Evolutionary conservation across 176 grass and related monocot species (phyloP).

Genomic region (Oryza nivara): DNA sequence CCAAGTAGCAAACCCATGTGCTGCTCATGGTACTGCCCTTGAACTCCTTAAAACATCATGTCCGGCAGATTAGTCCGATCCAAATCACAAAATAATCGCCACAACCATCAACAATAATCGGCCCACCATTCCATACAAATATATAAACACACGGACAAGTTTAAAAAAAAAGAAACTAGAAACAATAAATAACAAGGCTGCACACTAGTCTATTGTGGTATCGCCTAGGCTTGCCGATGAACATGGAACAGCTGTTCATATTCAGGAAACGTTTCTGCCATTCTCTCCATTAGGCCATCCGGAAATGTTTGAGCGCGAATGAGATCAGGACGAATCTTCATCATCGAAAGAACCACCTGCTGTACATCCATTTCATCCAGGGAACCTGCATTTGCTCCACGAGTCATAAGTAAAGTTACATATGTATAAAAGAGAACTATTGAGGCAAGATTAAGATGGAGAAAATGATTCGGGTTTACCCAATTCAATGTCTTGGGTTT

Average conservation of each 20-base stretch:
- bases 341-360: slow-evolving; percentile 45
- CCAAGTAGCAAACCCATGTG: too few species aligned
- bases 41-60: too few species aligned
- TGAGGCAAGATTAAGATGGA: background rate
- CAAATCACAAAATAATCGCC: background rate
- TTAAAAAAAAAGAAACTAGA: background rate
- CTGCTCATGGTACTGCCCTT: too few species aligned
- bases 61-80: too few species aligned
- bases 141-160: background rate
- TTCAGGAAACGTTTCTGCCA: slow-evolving; percentile 62
- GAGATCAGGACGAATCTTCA: slow-evolving; percentile 50
- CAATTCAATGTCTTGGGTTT: slow-evolving; percentile 66
- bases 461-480: slow-evolving; percentile 37
- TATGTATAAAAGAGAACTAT: background rate
- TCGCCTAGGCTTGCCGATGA: slow-evolving; percentile 30
- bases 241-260: slow-evolving; percentile 47
- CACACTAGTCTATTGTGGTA: background rate
- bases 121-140: background rate
- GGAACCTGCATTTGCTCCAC: slow-evolving; percentile 48
- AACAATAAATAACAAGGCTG: background rate
- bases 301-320: slow-evolving; percentile 45
- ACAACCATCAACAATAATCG: background rate
- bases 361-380: slow-evolving; percentile 60
- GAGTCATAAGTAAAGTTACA: background rate
- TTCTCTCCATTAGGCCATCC: slow-evolving; percentile 38